Evolutionary conservation across 2,329 filamentous ascomycete species (phyloP), one percentile per base, ranked within the genome.

Genomic region (Talaromyces albobiverticillius): DNA sequence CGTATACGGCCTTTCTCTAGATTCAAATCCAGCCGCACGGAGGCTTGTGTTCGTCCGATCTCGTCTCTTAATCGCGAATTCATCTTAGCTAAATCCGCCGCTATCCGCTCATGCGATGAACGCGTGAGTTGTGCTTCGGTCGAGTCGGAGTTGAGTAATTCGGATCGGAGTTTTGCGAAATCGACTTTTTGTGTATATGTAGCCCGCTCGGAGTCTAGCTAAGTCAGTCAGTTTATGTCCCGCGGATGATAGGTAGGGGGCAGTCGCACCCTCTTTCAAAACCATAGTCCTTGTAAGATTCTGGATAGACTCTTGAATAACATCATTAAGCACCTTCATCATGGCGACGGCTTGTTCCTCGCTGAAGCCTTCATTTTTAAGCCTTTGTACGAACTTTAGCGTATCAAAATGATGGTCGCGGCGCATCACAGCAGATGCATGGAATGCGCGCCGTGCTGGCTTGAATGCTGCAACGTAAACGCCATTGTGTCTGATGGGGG

Each of bases 251-350:
- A 36, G 20, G 13, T 2, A 4, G 32, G 32, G n/a, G 10, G 5
- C 23, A 1, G 3, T 11, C 18, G 20, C 16, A 26, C 96, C 94
- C 76, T 99, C 94, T 66, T 92, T 90, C 45, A 96, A 83, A 40
- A 99, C 94, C 94, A 99, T 99, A 14, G 93, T 97, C 60, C 93
- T 86, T 0, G 93, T 97, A 47, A 99, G 82, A 73, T 97, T 97
- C 71, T 96, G 93, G 63, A 99, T 97, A 69, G 90, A 95, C 75
- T 99, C 94, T 71, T 97, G 90, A 61, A 99, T 96, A 9, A 97
- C 93, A 71, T 97, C 92, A 73, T 91, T 92, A 36, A 99, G 79
- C 6, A 97, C 90, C 69, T 89, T 90, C 94, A 99, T 97, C 88
- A 96, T 94, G n/a, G 94, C 93, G 23, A 90, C 91, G 2, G 92